Conservation (phyloP, 2,329 filamentous ascomycete species). For the Microsporum ferrugineum region DNA sequence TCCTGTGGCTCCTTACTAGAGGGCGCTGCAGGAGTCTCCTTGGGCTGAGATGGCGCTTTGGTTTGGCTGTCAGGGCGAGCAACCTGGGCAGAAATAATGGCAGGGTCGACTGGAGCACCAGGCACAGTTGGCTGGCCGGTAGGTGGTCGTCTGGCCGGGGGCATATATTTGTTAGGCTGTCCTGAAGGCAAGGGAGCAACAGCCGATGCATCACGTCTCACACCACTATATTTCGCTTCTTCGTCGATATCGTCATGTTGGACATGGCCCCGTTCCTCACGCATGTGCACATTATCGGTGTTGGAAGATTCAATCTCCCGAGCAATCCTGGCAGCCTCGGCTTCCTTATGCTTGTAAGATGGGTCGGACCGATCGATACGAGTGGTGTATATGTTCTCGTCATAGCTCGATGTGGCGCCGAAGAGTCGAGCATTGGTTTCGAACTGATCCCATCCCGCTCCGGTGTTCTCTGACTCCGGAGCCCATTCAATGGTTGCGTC, state of each 20-base stretch:
- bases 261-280: conserved; percentile 71
- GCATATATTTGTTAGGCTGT: conserved; percentile 67
- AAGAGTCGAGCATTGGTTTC: conserved; percentile 78
- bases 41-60: conserved; percentile 20
- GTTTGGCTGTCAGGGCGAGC: conserved; percentile 36
- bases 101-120: conserved; percentile 70
- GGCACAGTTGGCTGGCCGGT: conserved; percentile 60
- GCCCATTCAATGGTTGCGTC: conserved; percentile 55
- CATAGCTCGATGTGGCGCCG: conserved; percentile 77
- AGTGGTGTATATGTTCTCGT: conserved; percentile 92
- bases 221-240: conserved; percentile 94
- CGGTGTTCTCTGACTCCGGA: conserved; percentile 47
- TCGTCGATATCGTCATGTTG: conserved; percentile 59
- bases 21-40: conserved; percentile 16
- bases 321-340: conserved; percentile 69
- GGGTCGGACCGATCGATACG: conserved; percentile 75
- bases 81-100: conserved; percentile 81
- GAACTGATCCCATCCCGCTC: conserved; percentile 81
- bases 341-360: conserved; percentile 64
- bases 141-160: conserved; percentile 74
- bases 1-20: not conserved
- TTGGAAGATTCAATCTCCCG: conserved; percentile 75
- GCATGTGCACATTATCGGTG: conserved; percentile 67
- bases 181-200: conserved; percentile 55
- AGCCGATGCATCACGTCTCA: conserved; percentile 54